A percentile compares a stretch with the other conserved stretches of the same genome.
Evolutionary conservation across 1,284 basidiomycete species (phyloP).

Genomic region (Cutaneotrichosporon sp.): DNA sequence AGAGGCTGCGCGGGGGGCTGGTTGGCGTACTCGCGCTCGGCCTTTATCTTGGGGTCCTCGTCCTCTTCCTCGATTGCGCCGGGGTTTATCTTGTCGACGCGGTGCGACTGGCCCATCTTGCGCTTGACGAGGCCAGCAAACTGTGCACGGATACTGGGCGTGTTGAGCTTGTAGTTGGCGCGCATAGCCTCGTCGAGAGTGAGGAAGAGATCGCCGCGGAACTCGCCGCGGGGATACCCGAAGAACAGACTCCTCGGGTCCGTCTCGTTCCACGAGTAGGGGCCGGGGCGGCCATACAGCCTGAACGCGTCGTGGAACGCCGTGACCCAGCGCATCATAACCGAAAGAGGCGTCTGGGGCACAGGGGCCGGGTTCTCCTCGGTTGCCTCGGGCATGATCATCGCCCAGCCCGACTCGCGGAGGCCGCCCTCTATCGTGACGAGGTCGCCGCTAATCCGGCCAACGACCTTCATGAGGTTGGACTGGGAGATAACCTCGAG

Average conservation of each 20-base stretch:
- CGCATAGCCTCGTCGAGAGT: conserved; percentile 75
- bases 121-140: conserved; percentile 62
- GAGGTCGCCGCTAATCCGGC: conserved; percentile 70
- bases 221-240: conserved; percentile 40
- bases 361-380: conserved; percentile 33
- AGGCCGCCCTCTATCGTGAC: conserved; percentile 50
- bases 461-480: conserved; percentile 83
- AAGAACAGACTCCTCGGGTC: conserved; percentile 54
- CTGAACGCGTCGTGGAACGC: conserved; percentile 79
- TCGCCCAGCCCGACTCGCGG: conserved; percentile 68
- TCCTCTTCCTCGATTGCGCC: conserved; percentile 8
- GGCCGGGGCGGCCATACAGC: conserved; percentile 72
- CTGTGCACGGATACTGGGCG: conserved; percentile 62
- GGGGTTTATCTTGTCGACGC: conserved; percentile 4
- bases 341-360: conserved; percentile 50
- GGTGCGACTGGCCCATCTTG: conserved; percentile 52
- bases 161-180: conserved; percentile 64
- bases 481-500: conserved; percentile 82
- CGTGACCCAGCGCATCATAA: conserved; percentile 93
- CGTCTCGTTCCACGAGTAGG: conserved; percentile 80
- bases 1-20: background rate
- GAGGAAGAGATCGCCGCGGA: conserved; percentile 64
- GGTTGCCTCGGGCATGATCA: conserved; percentile 74
- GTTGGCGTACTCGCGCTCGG: background rate
- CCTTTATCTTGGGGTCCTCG: conserved; percentile 9